Conservation (phyloP, 176 grass and related monocot genomes). For the Oryza coarctata region DNA sequence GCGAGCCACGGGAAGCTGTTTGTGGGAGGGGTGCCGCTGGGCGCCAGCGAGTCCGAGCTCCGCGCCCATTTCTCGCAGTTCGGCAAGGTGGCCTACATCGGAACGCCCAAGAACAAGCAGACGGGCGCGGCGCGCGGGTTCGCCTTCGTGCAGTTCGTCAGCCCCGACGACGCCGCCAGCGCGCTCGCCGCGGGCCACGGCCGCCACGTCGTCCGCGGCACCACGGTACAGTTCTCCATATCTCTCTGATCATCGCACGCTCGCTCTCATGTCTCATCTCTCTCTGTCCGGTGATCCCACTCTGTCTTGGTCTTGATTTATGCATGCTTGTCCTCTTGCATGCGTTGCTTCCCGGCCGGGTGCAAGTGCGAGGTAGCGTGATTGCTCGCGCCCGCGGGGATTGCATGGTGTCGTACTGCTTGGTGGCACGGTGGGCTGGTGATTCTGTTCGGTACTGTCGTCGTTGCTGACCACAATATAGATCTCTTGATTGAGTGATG, state of each 20-base stretch:
- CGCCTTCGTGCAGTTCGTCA: conserved; percentile 27
- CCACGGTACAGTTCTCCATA: not conserved
- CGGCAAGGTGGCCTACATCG: conserved; percentile 1
- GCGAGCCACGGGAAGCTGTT: conserved; percentile 32
- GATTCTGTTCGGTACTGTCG: no score
- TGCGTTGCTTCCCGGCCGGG: not conserved
- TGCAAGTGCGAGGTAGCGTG: not conserved
- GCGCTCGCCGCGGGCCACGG: not conserved
- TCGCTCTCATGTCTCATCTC: not conserved
- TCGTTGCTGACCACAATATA: not conserved
- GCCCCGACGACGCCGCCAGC: not conserved
- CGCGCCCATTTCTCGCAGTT: conserved; percentile 12
- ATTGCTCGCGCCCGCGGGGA: no score
- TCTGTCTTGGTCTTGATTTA: not conserved
- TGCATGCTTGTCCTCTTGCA: not conserved
- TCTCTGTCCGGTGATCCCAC: no score
- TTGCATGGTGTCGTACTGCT: no score
- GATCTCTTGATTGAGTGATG: not conserved
- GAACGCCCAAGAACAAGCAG: conserved; percentile 1
- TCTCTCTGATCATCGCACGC: not conserved
- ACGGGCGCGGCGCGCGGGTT: conserved; percentile 29
- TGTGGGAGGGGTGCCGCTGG: conserved; percentile 28
- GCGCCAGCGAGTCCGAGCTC: not conserved
- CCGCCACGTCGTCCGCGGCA: not conserved
- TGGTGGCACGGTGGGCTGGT: no score